Evolutionary conservation across 2,329 filamentous ascomycete genomes (phyloP).

Genomic region (Cladosporium sp.): DNA sequence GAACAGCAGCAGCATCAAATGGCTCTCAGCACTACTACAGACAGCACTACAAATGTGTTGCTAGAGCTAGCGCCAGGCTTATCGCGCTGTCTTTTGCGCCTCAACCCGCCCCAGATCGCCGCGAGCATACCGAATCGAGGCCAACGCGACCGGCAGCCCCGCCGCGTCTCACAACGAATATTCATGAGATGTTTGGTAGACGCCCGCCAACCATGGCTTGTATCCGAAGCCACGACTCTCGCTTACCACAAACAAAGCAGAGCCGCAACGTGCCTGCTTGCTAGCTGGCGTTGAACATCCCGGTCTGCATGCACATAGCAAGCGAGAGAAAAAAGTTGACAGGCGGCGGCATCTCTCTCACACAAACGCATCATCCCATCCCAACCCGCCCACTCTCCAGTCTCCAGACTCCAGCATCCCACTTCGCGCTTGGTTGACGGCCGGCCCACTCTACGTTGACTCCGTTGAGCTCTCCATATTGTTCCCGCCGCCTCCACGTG

Average conservation of each 20-base stretch:
- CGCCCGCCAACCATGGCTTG: neutral
- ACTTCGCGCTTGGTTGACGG: constrained; percentile 12
- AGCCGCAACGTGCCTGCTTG: neutral
- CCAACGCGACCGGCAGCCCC: neutral
- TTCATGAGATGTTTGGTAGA: neutral
- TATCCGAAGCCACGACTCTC: neutral
- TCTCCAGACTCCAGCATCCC: constrained; percentile 9
- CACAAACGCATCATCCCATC: neutral
- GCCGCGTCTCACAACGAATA: neutral
- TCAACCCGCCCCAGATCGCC: constrained; percentile 10
- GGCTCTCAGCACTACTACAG: neutral
- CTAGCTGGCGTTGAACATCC: neutral
- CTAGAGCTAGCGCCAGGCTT: constrained; percentile 13
- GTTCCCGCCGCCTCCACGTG: constrained; percentile 11
- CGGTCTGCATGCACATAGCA: neutral
- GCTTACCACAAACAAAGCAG: neutral
- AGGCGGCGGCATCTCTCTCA: no score
- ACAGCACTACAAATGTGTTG: neutral
- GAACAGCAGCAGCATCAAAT: neutral
- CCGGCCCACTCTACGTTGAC: constrained; percentile 15
- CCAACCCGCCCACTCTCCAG: neutral
- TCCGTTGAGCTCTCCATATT: constrained; percentile 4
- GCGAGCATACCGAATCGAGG: neutral
- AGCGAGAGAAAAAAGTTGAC: neutral
- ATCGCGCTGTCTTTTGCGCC: constrained; percentile 1